Base-by-base conservation (phyloP, 139 green algal genomes). In the Chlorella sp. region DNA sequence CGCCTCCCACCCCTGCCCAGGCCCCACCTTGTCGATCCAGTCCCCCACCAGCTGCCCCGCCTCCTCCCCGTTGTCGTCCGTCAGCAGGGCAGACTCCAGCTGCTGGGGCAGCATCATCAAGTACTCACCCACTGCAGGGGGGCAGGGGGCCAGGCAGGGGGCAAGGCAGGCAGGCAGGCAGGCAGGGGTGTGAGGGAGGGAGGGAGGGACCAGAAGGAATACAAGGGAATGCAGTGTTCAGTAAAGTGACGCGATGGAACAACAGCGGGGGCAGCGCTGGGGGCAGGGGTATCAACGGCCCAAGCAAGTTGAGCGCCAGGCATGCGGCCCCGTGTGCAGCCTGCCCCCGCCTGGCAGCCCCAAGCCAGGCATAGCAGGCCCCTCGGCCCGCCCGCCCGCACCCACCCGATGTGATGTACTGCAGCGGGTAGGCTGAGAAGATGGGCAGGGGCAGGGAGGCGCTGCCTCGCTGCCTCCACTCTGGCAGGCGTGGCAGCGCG, bases 21-120 rank as follows among this genome's bases (percentile, higher is more conserved):
- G 21, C 57, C 86, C 22, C 40, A 95, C 95, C 88, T 91, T 92
- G 90, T 97, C 96, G 71, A 98, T 95, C 97, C 97, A 99, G 83
- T 98, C 94, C 0, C 91, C 92, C 60, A 96, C 95, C 64, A 97
- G 89, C 89, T 96, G 92, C 69, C 89, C 93, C 32, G 93, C 92
- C n/a, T 88, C 92, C 22, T 86, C 91, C 32, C 88, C 88, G 60
- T 79, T 92, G 5, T 79, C 81, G 77, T 77, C 91, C 3, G 77
- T 81, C 87, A 94, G 85, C 78, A 97, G 92, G 40, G 92, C 87
- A 18, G 37, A 64, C 91, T 98, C 96, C 83, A 99, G 93, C 89
- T 96, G 95, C 92, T 98, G 96, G 32, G 97, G 97, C 93, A 99
- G 92, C 84, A 95, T 96, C 93, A 99, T 97, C 32, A 99, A 91